Evolutionary conservation across 2,329 filamentous ascomycete species (phyloP).

Genomic region (Verticillium albo-atrum): DNA sequence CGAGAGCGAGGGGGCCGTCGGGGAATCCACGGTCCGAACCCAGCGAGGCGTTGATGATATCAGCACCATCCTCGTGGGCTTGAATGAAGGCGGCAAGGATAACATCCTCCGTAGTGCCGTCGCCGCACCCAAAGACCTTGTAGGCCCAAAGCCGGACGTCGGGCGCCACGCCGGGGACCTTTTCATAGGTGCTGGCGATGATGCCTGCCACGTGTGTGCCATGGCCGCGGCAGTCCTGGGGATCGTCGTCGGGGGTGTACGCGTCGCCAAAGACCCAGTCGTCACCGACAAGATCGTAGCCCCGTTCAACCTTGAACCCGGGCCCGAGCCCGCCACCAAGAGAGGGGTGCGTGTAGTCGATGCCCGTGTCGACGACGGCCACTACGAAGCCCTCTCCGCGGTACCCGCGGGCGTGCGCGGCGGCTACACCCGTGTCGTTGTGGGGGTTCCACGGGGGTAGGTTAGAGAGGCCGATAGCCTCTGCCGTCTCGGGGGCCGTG

Average conservation of each 20-base stretch:
- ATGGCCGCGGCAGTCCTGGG: constrained; percentile 27
- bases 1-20: constrained; percentile 5
- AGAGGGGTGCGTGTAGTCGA: constrained; percentile 48
- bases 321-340: constrained; percentile 48
- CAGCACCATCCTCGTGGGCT: constrained; percentile 18
- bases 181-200: constrained; percentile 17
- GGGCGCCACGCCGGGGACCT: constrained; percentile 34
- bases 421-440: constrained; percentile 1
- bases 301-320: constrained; percentile 40
- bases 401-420: constrained; percentile 1
- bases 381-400: constrained; percentile 1
- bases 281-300: constrained; percentile 42
- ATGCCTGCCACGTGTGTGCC: constrained; percentile 22
- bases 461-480: no score
- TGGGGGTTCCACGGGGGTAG: no score
- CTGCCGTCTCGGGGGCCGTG: no score
- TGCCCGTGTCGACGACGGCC: constrained; percentile 25
- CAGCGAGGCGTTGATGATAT: constrained; percentile 24
- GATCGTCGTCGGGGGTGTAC: constrained; percentile 32
- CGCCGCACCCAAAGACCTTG: constrained; percentile 27
- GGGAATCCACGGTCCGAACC: constrained; percentile 19
- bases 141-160: constrained; percentile 34
- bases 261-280: constrained; percentile 23
- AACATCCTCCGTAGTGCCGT: constrained; percentile 7
- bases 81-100: constrained; percentile 9